Percentiles rank a stretch among this genome's conserved stretches.
Evolutionary conservation across 805 yeast genomes (phyloP).

Genomic region (Grigorovia transvaalensis): DNA sequence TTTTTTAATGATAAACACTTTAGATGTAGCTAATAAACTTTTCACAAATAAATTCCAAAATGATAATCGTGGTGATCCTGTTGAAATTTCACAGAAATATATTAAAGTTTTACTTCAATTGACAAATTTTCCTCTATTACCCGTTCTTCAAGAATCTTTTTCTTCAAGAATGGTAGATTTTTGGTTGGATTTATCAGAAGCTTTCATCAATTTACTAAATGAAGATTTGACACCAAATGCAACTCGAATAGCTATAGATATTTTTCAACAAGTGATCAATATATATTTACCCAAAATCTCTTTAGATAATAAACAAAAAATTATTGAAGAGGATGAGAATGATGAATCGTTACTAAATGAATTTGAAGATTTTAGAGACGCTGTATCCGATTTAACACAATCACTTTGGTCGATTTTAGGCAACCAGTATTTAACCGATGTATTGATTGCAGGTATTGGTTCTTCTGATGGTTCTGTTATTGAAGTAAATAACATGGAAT

Average conservation of each 20-base stretch:
- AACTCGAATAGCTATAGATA: slow-evolving; percentile 25
- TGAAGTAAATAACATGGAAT: background rate
- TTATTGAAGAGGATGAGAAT: slow-evolving; percentile 23
- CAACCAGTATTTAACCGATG: slow-evolving; percentile 25
- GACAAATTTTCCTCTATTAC: slow-evolving; percentile 46
- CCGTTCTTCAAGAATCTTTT: slow-evolving; percentile 50
- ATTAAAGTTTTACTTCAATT: slow-evolving; percentile 41
- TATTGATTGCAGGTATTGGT: slow-evolving; percentile 22
- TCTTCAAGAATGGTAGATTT: slow-evolving; percentile 49
- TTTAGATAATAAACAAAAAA: slow-evolving; percentile 30
- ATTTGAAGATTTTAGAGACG: slow-evolving; percentile 58
- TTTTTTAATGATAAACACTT: slow-evolving; percentile 24
- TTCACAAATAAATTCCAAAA: slow-evolving; percentile 11
- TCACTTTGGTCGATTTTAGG: slow-evolving; percentile 59
- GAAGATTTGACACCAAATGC: slow-evolving; percentile 22
- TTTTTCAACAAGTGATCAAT: slow-evolving; percentile 44
- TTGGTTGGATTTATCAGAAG: slow-evolving; percentile 60
- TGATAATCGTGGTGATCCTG: slow-evolving; percentile 1
- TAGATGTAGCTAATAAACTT: slow-evolving; percentile 26
- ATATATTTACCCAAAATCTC: slow-evolving; percentile 64
- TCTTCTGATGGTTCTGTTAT: slow-evolving; percentile 4
- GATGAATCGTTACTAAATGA: slow-evolving; percentile 32
- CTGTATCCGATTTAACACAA: slow-evolving; percentile 70
- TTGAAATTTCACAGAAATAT: slow-evolving; percentile 24
- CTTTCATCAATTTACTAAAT: slow-evolving; percentile 33